Evolutionary conservation across 495 filamentous ascomycete species (phyloP).

Genomic region (Penicillium dipodomyicola): DNA sequence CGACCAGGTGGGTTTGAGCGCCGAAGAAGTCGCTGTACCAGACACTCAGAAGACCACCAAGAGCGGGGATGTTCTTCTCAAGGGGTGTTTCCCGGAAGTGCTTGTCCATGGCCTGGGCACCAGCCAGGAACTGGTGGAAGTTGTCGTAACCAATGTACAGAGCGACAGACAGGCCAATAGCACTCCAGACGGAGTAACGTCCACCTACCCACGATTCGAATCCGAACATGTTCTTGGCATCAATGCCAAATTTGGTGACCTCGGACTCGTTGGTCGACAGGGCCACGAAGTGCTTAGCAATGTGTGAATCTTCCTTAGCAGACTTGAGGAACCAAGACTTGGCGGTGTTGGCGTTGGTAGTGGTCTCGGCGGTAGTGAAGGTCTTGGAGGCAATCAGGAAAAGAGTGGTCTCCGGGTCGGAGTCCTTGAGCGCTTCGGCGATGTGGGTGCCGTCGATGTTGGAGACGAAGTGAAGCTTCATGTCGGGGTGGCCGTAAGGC

Average conservation of each 20-base stretch:
- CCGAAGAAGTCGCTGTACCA: constrained; percentile 99
- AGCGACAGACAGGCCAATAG: constrained; percentile 91
- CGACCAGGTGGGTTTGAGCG: constrained; percentile 94
- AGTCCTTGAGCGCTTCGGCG: constrained; percentile 83
- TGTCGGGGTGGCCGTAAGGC: constrained; percentile 78
- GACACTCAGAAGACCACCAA: constrained; percentile 90
- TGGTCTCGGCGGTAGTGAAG: constrained; percentile 97
- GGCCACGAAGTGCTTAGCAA: constrained; percentile 98
- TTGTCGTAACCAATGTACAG: constrained; percentile 96
- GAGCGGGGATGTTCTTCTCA: constrained; percentile 89
- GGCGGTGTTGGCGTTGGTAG: constrained; percentile 92
- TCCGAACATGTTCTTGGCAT: constrained; percentile 97
- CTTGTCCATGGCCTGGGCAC: constrained; percentile 96
- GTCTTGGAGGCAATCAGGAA: constrained; percentile 99
- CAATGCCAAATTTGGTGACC: constrained; percentile 97
- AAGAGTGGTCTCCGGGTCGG: constrained; percentile 92
- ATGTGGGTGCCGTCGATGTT: constrained; percentile 99
- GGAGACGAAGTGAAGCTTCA: constrained; percentile 95
- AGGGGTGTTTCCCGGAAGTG: constrained; percentile 91
- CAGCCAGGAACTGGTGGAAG: constrained; percentile 94
- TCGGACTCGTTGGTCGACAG: constrained; percentile 93
- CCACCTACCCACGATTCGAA: constrained; percentile 98
- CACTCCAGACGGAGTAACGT: constrained; percentile 97
- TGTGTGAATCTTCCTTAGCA: constrained; percentile 68
- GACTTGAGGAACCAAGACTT: constrained; percentile 95